Conservation (phyloP, 768 basidiomycete species). For the Boletus pseudo-olivaceus region DNA sequence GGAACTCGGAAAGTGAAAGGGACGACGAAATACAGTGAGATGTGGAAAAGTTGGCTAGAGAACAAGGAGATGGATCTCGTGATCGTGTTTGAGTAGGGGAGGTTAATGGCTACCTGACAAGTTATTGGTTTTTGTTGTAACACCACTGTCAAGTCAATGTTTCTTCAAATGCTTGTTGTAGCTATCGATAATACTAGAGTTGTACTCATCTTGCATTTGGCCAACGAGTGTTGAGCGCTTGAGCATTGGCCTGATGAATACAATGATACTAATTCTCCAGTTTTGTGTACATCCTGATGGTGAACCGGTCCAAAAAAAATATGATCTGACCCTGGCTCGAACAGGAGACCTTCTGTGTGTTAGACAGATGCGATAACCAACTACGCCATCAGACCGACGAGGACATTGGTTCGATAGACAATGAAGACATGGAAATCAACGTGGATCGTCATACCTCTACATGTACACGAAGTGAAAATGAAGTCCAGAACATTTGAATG, state of each 20-base stretch:
- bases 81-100: constrained; percentile 32
- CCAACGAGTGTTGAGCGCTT: too few relatives aligned
- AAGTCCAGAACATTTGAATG: background rate
- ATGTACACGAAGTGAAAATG: background rate
- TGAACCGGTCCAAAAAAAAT: background rate
- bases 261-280: background rate
- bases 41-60: constrained; percentile 40
- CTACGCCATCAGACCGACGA: constrained; percentile 55
- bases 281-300: too few relatives aligned
- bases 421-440: background rate
- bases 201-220: background rate
- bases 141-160: background rate
- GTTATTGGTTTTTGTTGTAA: background rate
- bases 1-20: constrained; percentile 7
- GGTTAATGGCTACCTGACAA: background rate
- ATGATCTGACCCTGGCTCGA: constrained; percentile 12
- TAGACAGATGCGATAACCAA: constrained; percentile 64
- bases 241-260: too few relatives aligned
- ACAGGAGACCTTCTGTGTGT: constrained; percentile 20
- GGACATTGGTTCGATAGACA: background rate
- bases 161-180: background rate
- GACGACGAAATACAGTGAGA: constrained; percentile 29
- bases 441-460: background rate
- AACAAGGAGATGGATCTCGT: constrained; percentile 34
- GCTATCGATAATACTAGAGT: too few relatives aligned